These are phyloP conservation scores for Picea glauca DNA, from an alignment of 75 land plant species.

Conservation along the genomic window DNA sequence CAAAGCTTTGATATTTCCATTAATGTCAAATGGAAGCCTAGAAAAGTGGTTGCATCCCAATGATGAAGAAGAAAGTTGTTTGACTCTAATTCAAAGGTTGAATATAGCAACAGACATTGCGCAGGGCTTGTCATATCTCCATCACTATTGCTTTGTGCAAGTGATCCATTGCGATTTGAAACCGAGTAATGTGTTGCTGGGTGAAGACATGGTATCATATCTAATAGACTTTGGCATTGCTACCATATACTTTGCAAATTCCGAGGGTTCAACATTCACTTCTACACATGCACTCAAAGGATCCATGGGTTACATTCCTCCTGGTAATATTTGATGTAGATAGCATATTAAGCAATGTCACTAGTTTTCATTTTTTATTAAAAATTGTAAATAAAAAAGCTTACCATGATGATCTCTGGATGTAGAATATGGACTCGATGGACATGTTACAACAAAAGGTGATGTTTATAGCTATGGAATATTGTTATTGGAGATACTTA, in stretches of 20 bases:
- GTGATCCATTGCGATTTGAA: slow-evolving; percentile 19
- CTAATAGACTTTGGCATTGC: slow-evolving; percentile 19
- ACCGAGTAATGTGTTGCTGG: slow-evolving; percentile 17
- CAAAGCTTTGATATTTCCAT: slow-evolving; percentile 38
- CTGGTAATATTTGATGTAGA: not conserved
- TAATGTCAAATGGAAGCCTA: slow-evolving; percentile 40
- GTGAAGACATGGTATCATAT: slow-evolving; percentile 13
- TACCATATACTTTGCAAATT: not conserved
- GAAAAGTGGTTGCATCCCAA: slow-evolving; percentile 8
- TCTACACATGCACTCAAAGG: slow-evolving; percentile 1
- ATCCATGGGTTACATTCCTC: slow-evolving; percentile 3
- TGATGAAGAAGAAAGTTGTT: not conserved
- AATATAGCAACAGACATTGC: slow-evolving; percentile 12
- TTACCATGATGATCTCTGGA: not conserved
- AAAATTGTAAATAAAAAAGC: not conserved
- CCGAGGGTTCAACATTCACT: not conserved
- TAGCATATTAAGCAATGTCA: not conserved
- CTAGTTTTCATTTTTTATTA: not conserved
- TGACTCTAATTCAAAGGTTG: slow-evolving; percentile 2
- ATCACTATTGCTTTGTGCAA: slow-evolving; percentile 3
- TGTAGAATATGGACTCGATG: not conserved
- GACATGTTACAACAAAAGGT: not conserved
- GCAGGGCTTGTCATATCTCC: slow-evolving; percentile 11
- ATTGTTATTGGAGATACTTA: not conserved
- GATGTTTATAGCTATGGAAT: slow-evolving; percentile 4